These are phyloP conservation scores for Fraxinus americana DNA, from an alignment of 257 asterid species.

Conservation along the genomic window DNA sequence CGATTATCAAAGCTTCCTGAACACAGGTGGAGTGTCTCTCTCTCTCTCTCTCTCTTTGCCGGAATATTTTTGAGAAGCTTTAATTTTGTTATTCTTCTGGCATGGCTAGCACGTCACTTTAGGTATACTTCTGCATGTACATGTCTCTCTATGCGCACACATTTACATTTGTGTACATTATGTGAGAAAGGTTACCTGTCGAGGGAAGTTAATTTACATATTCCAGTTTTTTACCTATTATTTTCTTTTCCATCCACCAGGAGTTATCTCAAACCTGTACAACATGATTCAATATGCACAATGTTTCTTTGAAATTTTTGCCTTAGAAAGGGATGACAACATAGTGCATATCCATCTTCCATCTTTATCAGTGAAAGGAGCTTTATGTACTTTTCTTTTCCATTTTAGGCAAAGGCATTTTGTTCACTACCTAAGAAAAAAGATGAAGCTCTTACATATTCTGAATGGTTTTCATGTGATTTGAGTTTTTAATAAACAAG, in stretches of 20 bases:
- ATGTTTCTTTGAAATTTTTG: not conserved
- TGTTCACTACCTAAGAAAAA: not conserved
- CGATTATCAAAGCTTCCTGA: slow-evolving; percentile 93
- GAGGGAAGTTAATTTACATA: not conserved
- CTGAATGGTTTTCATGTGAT: not conserved
- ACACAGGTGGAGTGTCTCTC: slow-evolving; percentile 57
- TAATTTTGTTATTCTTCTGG: not conserved
- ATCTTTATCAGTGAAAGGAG: not conserved
- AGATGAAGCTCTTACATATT: not conserved
- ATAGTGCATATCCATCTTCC: not conserved
- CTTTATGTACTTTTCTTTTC: not conserved
- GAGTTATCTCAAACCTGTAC: not conserved
- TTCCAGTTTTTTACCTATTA: not conserved
- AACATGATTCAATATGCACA: not conserved
- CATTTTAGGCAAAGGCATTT: not conserved
- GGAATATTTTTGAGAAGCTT: not conserved
- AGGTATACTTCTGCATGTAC: not conserved
- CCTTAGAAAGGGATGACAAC: not conserved
- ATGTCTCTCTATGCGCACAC: not conserved
- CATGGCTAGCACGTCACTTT: not conserved
- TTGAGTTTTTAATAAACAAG: not conserved
- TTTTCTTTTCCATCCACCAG: not conserved
- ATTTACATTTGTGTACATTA: not conserved
- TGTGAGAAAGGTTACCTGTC: not conserved
- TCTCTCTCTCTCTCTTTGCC: not conserved